Evolutionary conservation across 164 flowering plant genomes (phyloP), one percentile per base, ranked within the genome.

Genomic region (Nelumbo lutea): DNA sequence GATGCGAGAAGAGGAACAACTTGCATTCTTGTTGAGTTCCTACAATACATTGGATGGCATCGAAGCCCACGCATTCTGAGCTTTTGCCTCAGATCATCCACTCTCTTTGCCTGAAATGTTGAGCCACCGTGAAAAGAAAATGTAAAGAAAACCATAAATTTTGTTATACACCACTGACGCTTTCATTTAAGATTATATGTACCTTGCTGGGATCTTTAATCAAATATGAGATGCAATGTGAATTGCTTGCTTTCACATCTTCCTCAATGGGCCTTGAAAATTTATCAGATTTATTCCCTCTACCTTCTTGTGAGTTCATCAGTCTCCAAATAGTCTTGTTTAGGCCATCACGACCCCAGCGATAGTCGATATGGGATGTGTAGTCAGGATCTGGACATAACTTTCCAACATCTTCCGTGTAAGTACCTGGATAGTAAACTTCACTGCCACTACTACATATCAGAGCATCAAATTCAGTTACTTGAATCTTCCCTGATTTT

Each of bases 361-460:
- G 88, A 68, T 93, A 93, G 11, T 90, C 96, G 69, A 91, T 90
- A 74, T 93, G 98, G 1, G 90, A 73, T 5, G 86, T 84, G 74
- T 93, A 93, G 71, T 93, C 97, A 6, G 84, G 88, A 71, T 93
- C 98, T 0, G 88, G 85, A 61, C 64, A 65, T 48, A 83, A 83
- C 71, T 78, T 86, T 45, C 92, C 90, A 58, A 76, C 83, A 42
- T 84, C 88, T 58, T 80, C 89, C 1, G 80, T 70, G 45, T 79
- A 77, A 39, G 78, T 69, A 2, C 95, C 96, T 0, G 98, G 97
- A 69, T 93, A 93, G 72, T 87, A 93, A 27, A 93, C 85, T 72
- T 90, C 94, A 78, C 98, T 86, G 9, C 98, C 98, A 75, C 98
- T 90, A 69, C 93, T 84, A 76, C 98, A 91, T 14, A 93, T 84